Conservation (phyloP, 2,329 filamentous ascomycete species). For the Sarocladium brachiariae region DNA sequence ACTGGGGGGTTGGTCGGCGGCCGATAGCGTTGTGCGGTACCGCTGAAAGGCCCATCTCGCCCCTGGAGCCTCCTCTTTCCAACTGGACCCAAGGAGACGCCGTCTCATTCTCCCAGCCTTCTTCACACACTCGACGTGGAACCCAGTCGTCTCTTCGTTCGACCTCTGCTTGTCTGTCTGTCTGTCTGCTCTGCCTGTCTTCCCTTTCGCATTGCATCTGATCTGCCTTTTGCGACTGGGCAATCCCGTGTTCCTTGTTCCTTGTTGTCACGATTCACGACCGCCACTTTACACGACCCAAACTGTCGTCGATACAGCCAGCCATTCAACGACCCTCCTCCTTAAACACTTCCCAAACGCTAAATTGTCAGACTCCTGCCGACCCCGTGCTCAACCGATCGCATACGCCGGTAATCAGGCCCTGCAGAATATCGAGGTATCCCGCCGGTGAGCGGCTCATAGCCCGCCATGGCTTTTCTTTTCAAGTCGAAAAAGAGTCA, state of each 20-base stretch:
- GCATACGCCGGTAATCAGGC: conserved; percentile 14
- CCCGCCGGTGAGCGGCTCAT: conserved; percentile 31
- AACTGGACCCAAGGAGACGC: neutral
- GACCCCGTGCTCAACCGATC: conserved; percentile 11
- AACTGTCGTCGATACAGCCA: neutral
- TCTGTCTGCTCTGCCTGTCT: neutral
- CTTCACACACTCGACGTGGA: conserved; percentile 6
- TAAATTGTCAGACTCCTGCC: neutral
- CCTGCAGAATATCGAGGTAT: neutral
- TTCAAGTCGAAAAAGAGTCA: conserved; percentile 75
- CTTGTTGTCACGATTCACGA: conserved; percentile 1
- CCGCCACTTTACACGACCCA: neutral
- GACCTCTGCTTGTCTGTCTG: neutral
- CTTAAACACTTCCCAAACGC: conserved; percentile 11
- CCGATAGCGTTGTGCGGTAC: neutral
- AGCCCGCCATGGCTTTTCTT: conserved; percentile 65
- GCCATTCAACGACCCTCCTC: conserved; percentile 11
- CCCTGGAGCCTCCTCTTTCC: conserved; percentile 2
- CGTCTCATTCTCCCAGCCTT: conserved; percentile 7
- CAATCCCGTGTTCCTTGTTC: conserved; percentile 3
- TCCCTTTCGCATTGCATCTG: conserved; percentile 3
- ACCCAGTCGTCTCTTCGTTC: too few species aligned
- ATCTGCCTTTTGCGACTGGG: conserved; percentile 7
- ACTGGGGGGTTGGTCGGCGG: conserved; percentile 2
- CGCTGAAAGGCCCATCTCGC: neutral